Base-by-base conservation (phyloP, 371 early-diverging fungal genomes). In the Sporodiniella umbellata region DNA sequence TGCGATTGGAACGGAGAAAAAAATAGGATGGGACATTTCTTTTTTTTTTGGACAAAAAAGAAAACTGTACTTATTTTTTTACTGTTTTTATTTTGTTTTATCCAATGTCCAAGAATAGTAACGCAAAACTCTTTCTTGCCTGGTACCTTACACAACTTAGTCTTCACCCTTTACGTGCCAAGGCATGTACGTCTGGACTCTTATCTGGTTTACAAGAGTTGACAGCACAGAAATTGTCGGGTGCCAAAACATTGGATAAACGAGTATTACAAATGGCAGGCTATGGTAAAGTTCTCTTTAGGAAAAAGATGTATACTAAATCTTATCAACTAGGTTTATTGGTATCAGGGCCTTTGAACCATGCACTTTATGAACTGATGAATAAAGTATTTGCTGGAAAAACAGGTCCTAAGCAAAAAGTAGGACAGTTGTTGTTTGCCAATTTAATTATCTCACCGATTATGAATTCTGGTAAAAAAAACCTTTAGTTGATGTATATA, bases 211-310 rank as follows among this genome's bases (percentile, higher is more conserved):
- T 86, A 11, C 92, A 91, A 63, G 93, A 93, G 61, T 66, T 85
- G 52, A 72, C 87, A 33, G 91, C 91, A 25, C 83, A 84, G 49
- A 79, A 81, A 53, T 65, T 84, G 40, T 81, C 88, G 14, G 89
- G 87, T 42, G 64, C 60, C 45, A 78, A 79, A 64, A 51, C 56
- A 11, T 60, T 86, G 43, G 80, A 84, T 71, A 78, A 79, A 54
- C 83, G 86, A 33, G 78, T 90, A 14, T 64, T 86, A 42, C 85
- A 89, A 70, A 91, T 93, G 88, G 80, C 89, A 30, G 79, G 83
- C 26, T 92, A 92, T 60, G 90, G 87, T 83, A 75, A 14, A 31
- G 1, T 10, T 31, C 31, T 10, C n/a, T n/a, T n/a, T n/a, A n/a
- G n/a, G n/a, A n/a, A 11, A 5, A 51, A 21, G 18, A 15, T 21